phyloP scores from a whole-genome alignment of 805 yeast species.

The Cyberlindnera maritima region DNA sequence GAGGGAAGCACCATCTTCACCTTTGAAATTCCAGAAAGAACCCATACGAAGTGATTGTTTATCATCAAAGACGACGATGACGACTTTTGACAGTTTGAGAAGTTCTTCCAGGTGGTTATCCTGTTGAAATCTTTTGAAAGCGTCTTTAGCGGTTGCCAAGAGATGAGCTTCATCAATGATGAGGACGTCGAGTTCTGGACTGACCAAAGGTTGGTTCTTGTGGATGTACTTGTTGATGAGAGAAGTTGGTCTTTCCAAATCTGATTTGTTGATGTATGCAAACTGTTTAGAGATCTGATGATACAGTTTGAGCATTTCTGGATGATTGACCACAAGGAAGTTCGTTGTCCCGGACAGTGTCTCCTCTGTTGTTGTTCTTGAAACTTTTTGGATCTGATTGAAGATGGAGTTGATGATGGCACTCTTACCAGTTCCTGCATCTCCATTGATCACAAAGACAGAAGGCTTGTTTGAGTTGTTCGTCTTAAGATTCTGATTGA shows the following conservation, averaged over 20 bases:
- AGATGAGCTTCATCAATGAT: conserved; percentile 47
- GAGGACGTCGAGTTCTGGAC: conserved; percentile 32
- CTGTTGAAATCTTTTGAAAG: conserved; percentile 42
- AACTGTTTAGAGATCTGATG: conserved; percentile 37
- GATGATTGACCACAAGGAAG: conserved; percentile 43
- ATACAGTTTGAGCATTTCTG: conserved; percentile 45
- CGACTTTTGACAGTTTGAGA: conserved; percentile 36
- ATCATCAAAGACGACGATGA: conserved; percentile 43
- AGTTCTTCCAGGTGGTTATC: conserved; percentile 43
- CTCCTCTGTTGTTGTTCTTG: conserved; percentile 23
- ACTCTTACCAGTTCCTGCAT: conserved; percentile 49
- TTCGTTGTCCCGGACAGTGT: conserved; percentile 32
- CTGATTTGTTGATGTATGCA: conserved; percentile 34
- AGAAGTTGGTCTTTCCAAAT: conserved; percentile 46
- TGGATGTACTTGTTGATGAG: conserved; percentile 33
- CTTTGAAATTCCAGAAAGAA: conserved; percentile 38
- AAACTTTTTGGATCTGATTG: conserved; percentile 37
- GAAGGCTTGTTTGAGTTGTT: conserved; percentile 25
- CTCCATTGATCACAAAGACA: conserved; percentile 43
- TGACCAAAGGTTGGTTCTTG: neutral
- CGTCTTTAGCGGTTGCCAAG: conserved; percentile 41
- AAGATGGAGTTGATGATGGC: conserved; percentile 42
- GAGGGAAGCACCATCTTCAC: conserved; percentile 36
- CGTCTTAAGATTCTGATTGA: conserved; percentile 23
- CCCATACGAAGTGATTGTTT: conserved; percentile 46